phyloP scores from a whole-genome alignment of 768 basidiomycete species.

The Suillus tomentosus region DNA sequence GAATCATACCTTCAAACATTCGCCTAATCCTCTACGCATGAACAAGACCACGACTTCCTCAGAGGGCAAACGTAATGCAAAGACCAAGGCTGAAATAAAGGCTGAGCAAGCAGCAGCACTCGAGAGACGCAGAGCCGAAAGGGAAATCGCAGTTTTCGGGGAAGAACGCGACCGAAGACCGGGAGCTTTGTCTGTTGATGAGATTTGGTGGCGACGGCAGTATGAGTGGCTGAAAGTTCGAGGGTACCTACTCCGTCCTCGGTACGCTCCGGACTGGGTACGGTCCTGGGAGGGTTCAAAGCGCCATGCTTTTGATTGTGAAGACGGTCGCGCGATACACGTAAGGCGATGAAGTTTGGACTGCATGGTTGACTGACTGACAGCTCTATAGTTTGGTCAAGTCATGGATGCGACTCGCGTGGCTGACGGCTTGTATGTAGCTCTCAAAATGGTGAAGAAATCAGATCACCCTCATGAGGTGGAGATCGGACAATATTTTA shows the following conservation, averaged over 20 bases:
- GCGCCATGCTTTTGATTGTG: background rate
- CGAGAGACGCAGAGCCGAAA: background rate
- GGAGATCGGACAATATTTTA: slow-evolving; percentile 30
- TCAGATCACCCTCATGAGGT: slow-evolving; percentile 29
- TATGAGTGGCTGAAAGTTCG: background rate
- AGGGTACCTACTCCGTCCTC: background rate
- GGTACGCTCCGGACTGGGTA: background rate
- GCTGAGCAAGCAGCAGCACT: background rate
- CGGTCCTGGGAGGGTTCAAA: background rate
- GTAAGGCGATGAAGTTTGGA: background rate
- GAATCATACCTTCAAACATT: background rate
- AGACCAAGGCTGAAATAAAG: background rate
- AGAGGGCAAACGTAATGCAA: background rate
- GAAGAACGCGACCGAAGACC: background rate
- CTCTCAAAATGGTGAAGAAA: slow-evolving; percentile 29
- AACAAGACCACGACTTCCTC: background rate
- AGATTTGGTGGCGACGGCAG: background rate
- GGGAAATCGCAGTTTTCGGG: background rate
- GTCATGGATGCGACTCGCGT: slow-evolving; percentile 33
- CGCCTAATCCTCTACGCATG: background rate
- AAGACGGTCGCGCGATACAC: background rate
- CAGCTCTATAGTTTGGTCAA: slow-evolving; percentile 5
- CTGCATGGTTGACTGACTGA: background rate
- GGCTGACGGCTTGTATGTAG: slow-evolving; percentile 30
- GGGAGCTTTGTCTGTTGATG: background rate